Percentiles rank a stretch among this genome's conserved stretches.
Conservation (phyloP, 345 rosid species). For the Erysimum cheiranthoides region DNA sequence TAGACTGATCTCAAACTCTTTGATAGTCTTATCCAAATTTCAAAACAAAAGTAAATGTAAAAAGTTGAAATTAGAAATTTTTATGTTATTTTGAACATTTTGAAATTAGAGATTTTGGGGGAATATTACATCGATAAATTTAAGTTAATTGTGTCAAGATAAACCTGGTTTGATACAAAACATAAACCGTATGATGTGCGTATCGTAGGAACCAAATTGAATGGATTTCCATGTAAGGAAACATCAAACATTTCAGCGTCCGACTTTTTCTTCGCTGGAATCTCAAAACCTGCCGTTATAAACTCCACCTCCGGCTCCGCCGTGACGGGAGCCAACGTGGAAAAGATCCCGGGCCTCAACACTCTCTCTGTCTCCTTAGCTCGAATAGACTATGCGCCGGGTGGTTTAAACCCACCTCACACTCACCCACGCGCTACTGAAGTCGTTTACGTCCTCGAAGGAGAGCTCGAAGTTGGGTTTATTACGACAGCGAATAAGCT, state of each 20-base stretch:
- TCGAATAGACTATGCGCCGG: slow-evolving; percentile 60
- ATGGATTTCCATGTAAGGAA: slow-evolving; percentile 68
- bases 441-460: slow-evolving; percentile 62
- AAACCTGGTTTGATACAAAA: neutral
- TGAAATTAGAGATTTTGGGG: neutral
- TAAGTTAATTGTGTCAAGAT: neutral
- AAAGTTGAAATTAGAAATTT: too few relatives aligned
- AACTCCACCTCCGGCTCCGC: slow-evolving; percentile 60
- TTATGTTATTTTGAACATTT: too few relatives aligned
- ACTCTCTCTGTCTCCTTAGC: slow-evolving; percentile 66
- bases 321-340: slow-evolving; percentile 63
- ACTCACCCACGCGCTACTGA: slow-evolving; percentile 79
- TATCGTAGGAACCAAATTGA: slow-evolving; percentile 54
- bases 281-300: slow-evolving; percentile 55
- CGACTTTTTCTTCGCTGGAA: slow-evolving; percentile 65
- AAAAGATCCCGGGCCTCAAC: slow-evolving; percentile 68
- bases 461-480: slow-evolving; percentile 67
- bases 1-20: neutral
- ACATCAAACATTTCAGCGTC: slow-evolving; percentile 54
- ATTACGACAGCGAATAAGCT: slow-evolving; percentile 67
- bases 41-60: neutral
- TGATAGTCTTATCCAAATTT: neutral
- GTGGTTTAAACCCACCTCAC: slow-evolving; percentile 71
- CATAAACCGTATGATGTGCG: slow-evolving; percentile 19
- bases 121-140: neutral